These are phyloP conservation scores for Sporothrix phasma DNA, from an alignment of 2,329 filamentous ascomycete species.

Conservation along the genomic window DNA sequence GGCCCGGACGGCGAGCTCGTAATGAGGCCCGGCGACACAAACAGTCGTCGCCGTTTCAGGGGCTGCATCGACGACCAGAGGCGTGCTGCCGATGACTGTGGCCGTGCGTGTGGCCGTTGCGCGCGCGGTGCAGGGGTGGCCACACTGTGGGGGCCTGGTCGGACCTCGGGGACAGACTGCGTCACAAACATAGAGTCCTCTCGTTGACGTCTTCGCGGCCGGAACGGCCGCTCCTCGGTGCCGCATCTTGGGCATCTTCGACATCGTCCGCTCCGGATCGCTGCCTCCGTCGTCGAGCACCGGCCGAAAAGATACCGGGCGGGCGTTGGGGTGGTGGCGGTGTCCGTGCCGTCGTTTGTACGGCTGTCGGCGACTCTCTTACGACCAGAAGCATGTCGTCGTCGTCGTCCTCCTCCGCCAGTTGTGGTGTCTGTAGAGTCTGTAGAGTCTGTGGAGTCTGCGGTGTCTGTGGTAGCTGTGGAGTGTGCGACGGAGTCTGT, in stretches of 20 bases:
- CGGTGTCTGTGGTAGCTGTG: neutral
- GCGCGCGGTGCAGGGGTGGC: neutral
- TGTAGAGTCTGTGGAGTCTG: neutral
- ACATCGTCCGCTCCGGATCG: slow-evolving; percentile 3
- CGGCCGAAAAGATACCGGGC: neutral
- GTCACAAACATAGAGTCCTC: neutral
- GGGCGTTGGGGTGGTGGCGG: neutral
- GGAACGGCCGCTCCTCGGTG: neutral
- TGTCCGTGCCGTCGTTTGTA: neutral
- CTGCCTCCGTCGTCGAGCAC: neutral
- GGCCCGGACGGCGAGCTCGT: neutral
- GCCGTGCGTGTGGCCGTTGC: neutral
- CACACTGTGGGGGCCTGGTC: too few relatives aligned
- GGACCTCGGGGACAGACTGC: too few relatives aligned
- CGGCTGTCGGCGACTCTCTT: neutral
- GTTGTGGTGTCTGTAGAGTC: neutral
- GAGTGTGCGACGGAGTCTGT: neutral
- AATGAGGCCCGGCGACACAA: slow-evolving; percentile 8
- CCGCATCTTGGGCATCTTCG: slow-evolving; percentile 15
- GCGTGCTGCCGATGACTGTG: neutral
- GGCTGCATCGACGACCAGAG: slow-evolving; percentile 10
- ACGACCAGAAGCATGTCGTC: neutral
- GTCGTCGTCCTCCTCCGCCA: neutral
- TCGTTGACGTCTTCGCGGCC: neutral
- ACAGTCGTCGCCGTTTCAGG: slow-evolving; percentile 15